Evolutionary conservation across 1,284 basidiomycete species (phyloP), one percentile per base, ranked within the genome.

Genomic region (Peniophora sp.): DNA sequence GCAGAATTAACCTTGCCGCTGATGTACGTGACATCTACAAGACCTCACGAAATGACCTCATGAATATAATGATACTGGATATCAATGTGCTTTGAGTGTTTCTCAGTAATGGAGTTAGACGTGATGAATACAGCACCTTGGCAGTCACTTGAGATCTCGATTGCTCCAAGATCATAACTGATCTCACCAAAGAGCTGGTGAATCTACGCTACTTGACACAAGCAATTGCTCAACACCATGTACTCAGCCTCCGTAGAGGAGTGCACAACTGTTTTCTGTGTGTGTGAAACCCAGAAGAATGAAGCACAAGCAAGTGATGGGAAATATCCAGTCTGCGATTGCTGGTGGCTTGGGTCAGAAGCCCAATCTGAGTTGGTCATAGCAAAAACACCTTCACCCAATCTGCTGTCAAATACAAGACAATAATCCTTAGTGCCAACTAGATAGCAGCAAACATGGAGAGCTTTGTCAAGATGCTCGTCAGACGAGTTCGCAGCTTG

Each of bases 21-120:
- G 18, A 43, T 43, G 41, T 43, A 43, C 10, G 18, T 15, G 10
- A 43, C 14, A 10, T 11, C 18, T 15, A 2, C 20, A 11, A 10
- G 10, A 15, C 41, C 41, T 1, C 17, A 10, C 8, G 53, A 52
- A 46, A 71, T 59, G 12, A 49, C 48, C 39, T 72, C 65, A 0
- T 65, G 62, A 24, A 73, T 58, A 47, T 59, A 68, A 51, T 72
- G 72, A 52, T 67, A 63, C 1, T 50, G 50, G 47, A 72, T 62
- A 49, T 73, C 64, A 46, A 75, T 72, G 56, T 76, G 73, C 54
- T 74, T 74, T 6, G 67, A 61, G 0, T 64, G 51, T 6, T 50
- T 20, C 42, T 66, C 60, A 20, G 49, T 52, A 0, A 63, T 55
- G 6, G 68, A 61, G 45, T 70, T 69, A 1, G 52, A 46, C 1